Evolutionary conservation across 495 filamentous ascomycete genomes (phyloP).

Genomic region (Antarctomyces pellizariae): DNA sequence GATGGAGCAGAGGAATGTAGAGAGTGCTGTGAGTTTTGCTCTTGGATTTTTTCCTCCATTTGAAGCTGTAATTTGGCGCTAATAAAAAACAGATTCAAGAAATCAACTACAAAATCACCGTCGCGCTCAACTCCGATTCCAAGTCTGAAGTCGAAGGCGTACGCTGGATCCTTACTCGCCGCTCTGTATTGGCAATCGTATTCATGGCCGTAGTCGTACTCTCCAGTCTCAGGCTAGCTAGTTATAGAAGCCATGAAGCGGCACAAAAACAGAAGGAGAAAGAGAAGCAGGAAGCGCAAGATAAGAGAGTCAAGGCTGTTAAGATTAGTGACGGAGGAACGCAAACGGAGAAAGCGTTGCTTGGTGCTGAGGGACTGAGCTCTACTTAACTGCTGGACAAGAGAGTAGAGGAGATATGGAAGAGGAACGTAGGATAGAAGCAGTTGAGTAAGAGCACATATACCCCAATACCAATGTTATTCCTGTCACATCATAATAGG

Average conservation of each 20-base stretch:
- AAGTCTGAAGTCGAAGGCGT: slow-evolving; percentile 81
- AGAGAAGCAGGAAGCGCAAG: slow-evolving; percentile 4
- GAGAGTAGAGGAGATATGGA: too few relatives aligned
- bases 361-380: too few relatives aligned
- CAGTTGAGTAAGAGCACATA: too few relatives aligned
- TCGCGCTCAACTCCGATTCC: slow-evolving; percentile 60
- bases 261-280: slow-evolving; percentile 15
- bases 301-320: too few relatives aligned
- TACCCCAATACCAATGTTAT: too few relatives aligned
- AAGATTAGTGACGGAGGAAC: too few relatives aligned
- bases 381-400: too few relatives aligned
- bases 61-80: neutral
- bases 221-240: slow-evolving; percentile 21
- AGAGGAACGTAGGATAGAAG: too few relatives aligned
- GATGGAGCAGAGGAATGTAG: slow-evolving; percentile 61
- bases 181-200: slow-evolving; percentile 62
- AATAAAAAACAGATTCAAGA: slow-evolving; percentile 47
- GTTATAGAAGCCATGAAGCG: slow-evolving; percentile 14
- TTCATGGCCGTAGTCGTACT: slow-evolving; percentile 29
- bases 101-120: slow-evolving; percentile 82
- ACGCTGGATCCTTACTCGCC: slow-evolving; percentile 70
- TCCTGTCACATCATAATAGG: too few relatives aligned
- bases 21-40: slow-evolving; percentile 32
- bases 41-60: slow-evolving; percentile 1
- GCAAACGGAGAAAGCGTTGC: too few relatives aligned